phyloP scores from a whole-genome alignment of 148 eudicot genomes.

The Rhododendron ferrugineum region DNA sequence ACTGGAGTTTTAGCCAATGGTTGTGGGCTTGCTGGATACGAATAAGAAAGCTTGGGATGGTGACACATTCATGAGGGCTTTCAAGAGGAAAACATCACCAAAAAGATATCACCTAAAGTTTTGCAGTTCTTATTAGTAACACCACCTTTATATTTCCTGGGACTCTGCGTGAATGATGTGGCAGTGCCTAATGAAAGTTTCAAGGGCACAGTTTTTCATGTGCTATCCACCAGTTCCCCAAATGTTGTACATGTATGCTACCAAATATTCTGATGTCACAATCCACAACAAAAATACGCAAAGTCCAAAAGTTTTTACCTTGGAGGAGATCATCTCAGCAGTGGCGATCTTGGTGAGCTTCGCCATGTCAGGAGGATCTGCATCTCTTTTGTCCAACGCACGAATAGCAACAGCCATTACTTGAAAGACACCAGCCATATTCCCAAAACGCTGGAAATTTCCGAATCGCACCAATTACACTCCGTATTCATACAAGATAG shows the following conservation, averaged over 20 bases:
- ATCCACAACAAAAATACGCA: not conserved
- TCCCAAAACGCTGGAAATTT: slow-evolving; percentile 66
- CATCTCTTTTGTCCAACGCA: slow-evolving; percentile 51
- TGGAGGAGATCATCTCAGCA: slow-evolving; percentile 85
- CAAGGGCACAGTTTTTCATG: not conserved
- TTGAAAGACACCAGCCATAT: slow-evolving; percentile 85
- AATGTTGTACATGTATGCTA: not conserved
- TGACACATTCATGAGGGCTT: not conserved
- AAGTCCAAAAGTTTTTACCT: slow-evolving; percentile 35
- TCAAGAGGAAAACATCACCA: not conserved
- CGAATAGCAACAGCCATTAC: slow-evolving; percentile 81
- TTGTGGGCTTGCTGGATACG: not conserved
- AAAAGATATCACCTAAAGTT: not conserved
- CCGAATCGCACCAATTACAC: not conserved
- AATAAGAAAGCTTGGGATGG: not conserved
- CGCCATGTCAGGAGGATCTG: slow-evolving; percentile 62
- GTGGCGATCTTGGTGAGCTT: slow-evolving; percentile 84
- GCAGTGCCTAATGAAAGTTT: not conserved
- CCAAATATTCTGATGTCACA: not conserved
- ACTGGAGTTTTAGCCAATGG: not conserved
- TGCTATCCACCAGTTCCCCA: not conserved
- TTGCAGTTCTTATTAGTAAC: not conserved
- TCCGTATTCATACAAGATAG: not conserved
- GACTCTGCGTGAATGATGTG: not conserved
- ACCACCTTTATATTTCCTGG: not conserved